Conservation (phyloP, 805 yeast genomes). For the Wickerhamomyces bisporus region DNA sequence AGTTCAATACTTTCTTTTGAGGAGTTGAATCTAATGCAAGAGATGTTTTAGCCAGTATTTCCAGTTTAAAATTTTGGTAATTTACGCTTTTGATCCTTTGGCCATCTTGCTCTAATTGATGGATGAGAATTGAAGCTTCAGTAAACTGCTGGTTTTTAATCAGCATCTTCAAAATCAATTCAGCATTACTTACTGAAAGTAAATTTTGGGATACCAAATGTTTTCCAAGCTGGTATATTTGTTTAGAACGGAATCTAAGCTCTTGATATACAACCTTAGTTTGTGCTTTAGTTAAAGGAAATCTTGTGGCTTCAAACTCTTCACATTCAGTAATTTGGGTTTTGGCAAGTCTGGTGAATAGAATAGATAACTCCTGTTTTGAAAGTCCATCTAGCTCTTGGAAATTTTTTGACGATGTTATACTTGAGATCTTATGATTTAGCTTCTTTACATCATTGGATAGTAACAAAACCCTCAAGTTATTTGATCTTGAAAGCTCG, state of each 20-base stretch:
- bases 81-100: neutral
- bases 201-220: neutral
- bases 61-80: constrained; percentile 14
- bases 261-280: neutral
- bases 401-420: neutral
- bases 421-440: neutral
- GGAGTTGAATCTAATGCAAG: neutral
- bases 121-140: constrained; percentile 6
- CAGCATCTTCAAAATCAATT: neutral
- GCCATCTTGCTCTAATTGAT: neutral
- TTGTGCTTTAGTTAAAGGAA: neutral
- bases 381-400: neutral
- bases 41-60: constrained; percentile 13
- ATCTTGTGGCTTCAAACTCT: neutral
- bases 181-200: neutral
- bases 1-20: neutral
- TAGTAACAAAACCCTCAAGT: constrained; percentile 3
- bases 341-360: neutral
- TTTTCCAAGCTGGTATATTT: neutral
- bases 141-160: neutral
- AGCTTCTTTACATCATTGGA: constrained; percentile 1
- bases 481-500: too few relatives aligned
- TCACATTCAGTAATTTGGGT: neutral
- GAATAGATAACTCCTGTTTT: neutral
- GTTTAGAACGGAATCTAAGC: neutral